A percentile compares a stretch with the other conserved stretches of the same genome.
These are phyloP conservation scores for Mortierella sp. DNA, from an alignment of 371 early-diverging fungal genomes.

Conservation along the genomic window DNA sequence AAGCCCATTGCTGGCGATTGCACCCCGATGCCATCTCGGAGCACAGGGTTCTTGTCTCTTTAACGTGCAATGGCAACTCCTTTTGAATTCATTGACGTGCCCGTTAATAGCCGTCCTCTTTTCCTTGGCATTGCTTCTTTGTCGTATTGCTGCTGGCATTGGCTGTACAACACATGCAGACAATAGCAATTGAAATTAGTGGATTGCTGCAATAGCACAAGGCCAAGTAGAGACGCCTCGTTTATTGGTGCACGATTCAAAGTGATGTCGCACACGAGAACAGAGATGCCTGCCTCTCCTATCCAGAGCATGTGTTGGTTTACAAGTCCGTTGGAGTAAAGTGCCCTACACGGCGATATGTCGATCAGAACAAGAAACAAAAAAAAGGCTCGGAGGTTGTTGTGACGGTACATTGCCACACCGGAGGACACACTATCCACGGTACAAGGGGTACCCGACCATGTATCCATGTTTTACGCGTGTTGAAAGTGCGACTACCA, in stretches of 20 bases:
- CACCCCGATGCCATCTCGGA: background rate
- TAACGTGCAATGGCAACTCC: background rate
- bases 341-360: too few relatives aligned
- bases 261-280: background rate
- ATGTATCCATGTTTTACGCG: background rate
- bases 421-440: background rate
- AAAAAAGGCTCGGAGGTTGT: background rate
- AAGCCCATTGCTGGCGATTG: background rate
- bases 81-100: background rate
- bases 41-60: background rate
- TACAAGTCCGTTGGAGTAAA: background rate
- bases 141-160: too few relatives aligned
- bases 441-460: too few relatives aligned
- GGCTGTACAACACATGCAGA: too few relatives aligned
- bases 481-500: background rate
- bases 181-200: too few relatives aligned
- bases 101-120: background rate
- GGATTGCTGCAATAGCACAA: too few relatives aligned
- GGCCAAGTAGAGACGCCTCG: too few relatives aligned
- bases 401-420: background rate
- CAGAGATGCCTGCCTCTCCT: too few relatives aligned
- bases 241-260: too few relatives aligned
- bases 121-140: background rate
- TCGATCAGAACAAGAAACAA: too few relatives aligned
- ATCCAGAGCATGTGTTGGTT: background rate